Conservation (phyloP, 306 rosid species). For the Quercus variabilis region DNA sequence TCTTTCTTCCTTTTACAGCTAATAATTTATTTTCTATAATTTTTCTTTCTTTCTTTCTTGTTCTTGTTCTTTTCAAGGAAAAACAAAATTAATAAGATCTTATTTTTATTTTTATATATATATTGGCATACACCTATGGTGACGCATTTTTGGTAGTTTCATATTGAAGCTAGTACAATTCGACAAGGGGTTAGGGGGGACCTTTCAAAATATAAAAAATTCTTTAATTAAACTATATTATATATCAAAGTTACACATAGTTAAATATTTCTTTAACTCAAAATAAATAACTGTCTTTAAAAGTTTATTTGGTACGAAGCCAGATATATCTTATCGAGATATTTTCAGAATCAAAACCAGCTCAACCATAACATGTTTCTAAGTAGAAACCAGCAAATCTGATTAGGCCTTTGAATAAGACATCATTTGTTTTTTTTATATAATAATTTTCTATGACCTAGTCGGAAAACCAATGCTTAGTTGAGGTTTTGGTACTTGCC, state of each 20-base stretch:
- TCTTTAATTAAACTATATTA: background rate
- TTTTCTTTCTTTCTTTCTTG: background rate
- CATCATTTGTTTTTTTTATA: background rate
- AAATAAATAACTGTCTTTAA: background rate
- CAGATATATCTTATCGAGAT: background rate
- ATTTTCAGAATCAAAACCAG: conserved; percentile 14
- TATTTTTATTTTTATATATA: too few species aligned
- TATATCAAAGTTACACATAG: background rate
- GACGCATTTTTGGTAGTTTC: too few species aligned
- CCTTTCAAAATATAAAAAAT: background rate
- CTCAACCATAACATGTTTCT: conserved; percentile 7
- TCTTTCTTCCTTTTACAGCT: conserved; percentile 42
- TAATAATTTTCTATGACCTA: background rate
- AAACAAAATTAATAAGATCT: background rate
- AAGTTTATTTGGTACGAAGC: conserved; percentile 5
- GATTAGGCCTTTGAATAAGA: conserved; percentile 16
- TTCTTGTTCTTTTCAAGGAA: background rate
- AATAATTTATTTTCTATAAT: conserved; percentile 11
- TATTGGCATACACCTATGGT: too few species aligned
- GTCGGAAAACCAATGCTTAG: background rate
- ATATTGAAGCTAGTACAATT: background rate
- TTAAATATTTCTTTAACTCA: background rate
- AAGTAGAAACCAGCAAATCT: conserved; percentile 30
- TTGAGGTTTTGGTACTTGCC: background rate
- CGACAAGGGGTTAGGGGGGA: background rate